Evolutionary conservation across 1,284 basidiomycete species (phyloP), one percentile per base, ranked within the genome.

Genomic region (Cryptococcus hybrid): DNA sequence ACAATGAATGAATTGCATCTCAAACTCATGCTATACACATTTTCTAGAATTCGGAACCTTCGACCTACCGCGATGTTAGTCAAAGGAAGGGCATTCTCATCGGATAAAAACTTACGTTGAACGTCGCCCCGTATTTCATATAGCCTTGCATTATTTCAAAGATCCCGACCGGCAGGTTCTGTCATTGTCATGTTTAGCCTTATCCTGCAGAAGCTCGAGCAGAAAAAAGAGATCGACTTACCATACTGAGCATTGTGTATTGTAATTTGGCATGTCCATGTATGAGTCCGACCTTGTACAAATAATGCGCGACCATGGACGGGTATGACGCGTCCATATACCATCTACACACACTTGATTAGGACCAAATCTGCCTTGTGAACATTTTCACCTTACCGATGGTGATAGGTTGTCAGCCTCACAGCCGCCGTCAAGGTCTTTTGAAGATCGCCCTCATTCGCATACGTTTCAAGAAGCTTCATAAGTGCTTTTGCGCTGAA

Each of bases 201-300:
- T n/a, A 7, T 44, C 39, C 24, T 11, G 24, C 35, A 24, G 11
- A 35, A 12, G 2, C 35, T 18, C 15, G 47, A 30, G 30, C 1
- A 30, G 30, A 30, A 30, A 30, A 30, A 9, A 15, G 2, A 45
- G 9, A 9, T n/a, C 1, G 3, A 67, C 72, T 52, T 18, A 77
- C 88, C 90, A 97, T 95, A 70, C 92, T 95, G 54, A 97, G 80
- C 34, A 99, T 80, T 8, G 93, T 95, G 74, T 94, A 97, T 52
- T 88, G 85, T 59, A 98, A 92, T 80, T 99, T 99, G 55, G 86
- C 88, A 64, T 94, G 88, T 0, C 96, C 96, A 66, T 98, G 93
- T n/a, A 89, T 85, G 72, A 88, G 86, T 12, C 94, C 93, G 13
- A 99, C 82, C 76, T 92, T 93, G 85, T 91, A 98, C 69, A 98